Evolutionary conservation across 2,329 filamentous ascomycete species (phyloP), one percentile per base, ranked within the genome.

Genomic region (Epichloe elymi): DNA sequence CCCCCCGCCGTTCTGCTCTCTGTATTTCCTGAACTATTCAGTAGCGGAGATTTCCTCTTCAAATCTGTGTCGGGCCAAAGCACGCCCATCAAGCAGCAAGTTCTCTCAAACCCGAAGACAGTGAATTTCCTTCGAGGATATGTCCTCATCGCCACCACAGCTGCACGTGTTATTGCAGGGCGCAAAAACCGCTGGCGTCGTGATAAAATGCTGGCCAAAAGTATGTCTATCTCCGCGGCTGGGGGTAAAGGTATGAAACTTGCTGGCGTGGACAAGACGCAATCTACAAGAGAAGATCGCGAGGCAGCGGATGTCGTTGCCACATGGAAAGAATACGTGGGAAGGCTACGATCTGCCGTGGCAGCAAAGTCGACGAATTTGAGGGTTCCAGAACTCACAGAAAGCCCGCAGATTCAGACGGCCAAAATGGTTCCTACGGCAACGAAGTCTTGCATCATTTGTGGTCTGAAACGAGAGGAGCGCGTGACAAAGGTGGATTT

Each of bases 221-320:
- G 84, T 61, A 95, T 95, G 86, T 82, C 85, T 51, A 95, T 97
- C 54, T 87, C 88, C 1, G 80, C 82, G 15, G 78, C 83, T 2
- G 83, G 82, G 3, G 79, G 82, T 49, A 88, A 86, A 59, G 83
- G 91, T 3, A 96, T 97, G 91, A 97, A 96, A 67, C 78, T 97
- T 19, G 80, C 85, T 0, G 85, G 88, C 12, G 73, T 97, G 40
- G 90, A 95, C 67, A 91, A 86, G 67, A 78, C 82, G 3, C 89
- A 96, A 65, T 74, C 79, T n/a, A 74, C 79, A 23, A 85, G 88
- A 52, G 91, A 96, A 69, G 86, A 95, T 56, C 79, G 89, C 57
- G 89, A 95, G 67, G 85, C 82, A 0, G 79, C 84, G 7, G 90
- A 95, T 62, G 81, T 89, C 3, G 74, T 88, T 1, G 74, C 77